These are phyloP conservation scores for Terfezia boudieri DNA, from an alignment of 495 filamentous ascomycete species.

Conservation along the genomic window DNA sequence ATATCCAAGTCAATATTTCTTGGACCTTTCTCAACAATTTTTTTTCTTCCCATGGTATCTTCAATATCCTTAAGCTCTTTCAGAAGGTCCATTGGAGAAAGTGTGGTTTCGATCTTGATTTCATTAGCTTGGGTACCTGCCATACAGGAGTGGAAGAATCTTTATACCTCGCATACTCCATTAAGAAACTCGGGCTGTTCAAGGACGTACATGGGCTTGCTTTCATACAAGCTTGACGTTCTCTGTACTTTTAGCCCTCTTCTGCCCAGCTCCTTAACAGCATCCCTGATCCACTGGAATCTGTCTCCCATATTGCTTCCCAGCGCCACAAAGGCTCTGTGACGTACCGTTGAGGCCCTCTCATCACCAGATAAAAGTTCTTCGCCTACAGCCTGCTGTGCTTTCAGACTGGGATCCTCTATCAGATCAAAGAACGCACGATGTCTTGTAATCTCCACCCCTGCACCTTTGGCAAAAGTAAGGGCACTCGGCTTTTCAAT, in stretches of 20 bases:
- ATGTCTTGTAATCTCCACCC: slow-evolving; percentile 1
- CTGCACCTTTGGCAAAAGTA: slow-evolving; percentile 1
- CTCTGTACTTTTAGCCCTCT: slow-evolving; percentile 47
- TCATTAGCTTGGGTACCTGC: not conserved
- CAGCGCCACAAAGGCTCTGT: slow-evolving; percentile 59
- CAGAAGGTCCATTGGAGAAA: slow-evolving; percentile 52
- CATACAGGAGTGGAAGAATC: not conserved
- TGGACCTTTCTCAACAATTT: slow-evolving; percentile 79
- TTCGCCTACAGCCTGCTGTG: not conserved
- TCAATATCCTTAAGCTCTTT: slow-evolving; percentile 69
- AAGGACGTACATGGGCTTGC: slow-evolving; percentile 83
- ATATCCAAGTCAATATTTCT: slow-evolving; percentile 89
- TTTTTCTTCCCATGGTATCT: slow-evolving; percentile 48
- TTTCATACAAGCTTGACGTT: slow-evolving; percentile 84
- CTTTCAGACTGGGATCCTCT: not conserved
- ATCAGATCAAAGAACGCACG: not conserved
- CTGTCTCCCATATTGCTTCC: slow-evolving; percentile 89
- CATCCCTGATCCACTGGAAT: slow-evolving; percentile 56
- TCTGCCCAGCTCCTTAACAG: slow-evolving; percentile 50
- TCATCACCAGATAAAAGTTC: not conserved
- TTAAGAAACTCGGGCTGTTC: slow-evolving; percentile 81
- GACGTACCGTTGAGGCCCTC: slow-evolving; percentile 10
- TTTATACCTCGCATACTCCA: slow-evolving; percentile 70
- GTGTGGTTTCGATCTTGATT: slow-evolving; percentile 55
- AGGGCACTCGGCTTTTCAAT: slow-evolving; percentile 2